These are phyloP conservation scores for Pseudozyma tsukubaensis DNA, from an alignment of 1,284 basidiomycete species.

Conservation along the genomic window DNA sequence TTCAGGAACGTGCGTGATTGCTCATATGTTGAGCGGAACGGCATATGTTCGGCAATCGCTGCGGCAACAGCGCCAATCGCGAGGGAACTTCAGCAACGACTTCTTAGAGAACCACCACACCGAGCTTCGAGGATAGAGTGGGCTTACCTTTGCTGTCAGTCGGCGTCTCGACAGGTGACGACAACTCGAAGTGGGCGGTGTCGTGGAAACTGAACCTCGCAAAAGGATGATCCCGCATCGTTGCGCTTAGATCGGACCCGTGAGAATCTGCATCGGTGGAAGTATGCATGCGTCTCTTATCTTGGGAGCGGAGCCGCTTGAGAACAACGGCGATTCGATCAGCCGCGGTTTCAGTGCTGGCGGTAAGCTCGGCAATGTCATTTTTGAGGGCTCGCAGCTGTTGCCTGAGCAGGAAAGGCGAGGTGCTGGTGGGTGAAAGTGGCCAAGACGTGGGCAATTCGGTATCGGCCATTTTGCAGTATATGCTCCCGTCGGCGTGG, in stretches of 20 bases:
- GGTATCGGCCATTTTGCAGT: constrained; percentile 9
- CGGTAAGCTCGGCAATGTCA: constrained; percentile 10
- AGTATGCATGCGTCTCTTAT: background rate
- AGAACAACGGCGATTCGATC: constrained; percentile 10
- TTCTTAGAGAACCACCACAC: no score
- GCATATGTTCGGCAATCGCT: background rate
- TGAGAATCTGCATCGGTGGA: constrained; percentile 3
- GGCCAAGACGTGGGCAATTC: constrained; percentile 4
- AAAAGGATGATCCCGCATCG: constrained; percentile 5
- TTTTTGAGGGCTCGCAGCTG: constrained; percentile 2
- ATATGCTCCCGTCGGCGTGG: background rate
- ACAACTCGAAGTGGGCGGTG: background rate
- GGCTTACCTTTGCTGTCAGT: background rate
- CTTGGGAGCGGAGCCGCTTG: constrained; percentile 3
- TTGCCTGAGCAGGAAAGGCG: background rate
- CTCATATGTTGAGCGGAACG: constrained; percentile 5
- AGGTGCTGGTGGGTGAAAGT: constrained; percentile 8
- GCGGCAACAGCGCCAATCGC: background rate
- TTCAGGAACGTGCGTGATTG: constrained; percentile 14
- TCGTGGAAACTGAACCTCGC: constrained; percentile 10
- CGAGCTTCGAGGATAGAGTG: background rate
- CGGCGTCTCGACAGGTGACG: background rate
- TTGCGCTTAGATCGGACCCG: constrained; percentile 6
- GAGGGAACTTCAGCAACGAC: background rate
- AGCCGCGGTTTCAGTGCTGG: constrained; percentile 13